Evolutionary conservation across 2,329 filamentous ascomycete genomes (phyloP), one percentile per base, ranked within the genome.

Genomic region (Paracamarosporium sp.): DNA sequence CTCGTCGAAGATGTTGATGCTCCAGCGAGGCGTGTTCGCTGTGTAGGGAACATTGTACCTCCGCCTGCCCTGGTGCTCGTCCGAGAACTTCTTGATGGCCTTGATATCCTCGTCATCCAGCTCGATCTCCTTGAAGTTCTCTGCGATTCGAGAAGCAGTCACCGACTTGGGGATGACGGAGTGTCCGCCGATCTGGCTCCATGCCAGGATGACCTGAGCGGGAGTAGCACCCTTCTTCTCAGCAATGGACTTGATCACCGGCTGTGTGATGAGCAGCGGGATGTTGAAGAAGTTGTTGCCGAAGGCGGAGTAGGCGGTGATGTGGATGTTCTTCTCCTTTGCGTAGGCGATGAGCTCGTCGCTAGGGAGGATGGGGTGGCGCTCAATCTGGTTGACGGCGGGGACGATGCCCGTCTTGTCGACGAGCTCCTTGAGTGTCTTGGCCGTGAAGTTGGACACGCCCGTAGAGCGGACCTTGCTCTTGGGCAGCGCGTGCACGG

Each of bases 201-300:
- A 97, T 69, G 92, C 85, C 66, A 97, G 84, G 59, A 96, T 83
- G 36, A 96, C 84, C 82, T 96, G 92, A 7, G 90, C 89, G 7
- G 91, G 85, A 9, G 88, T 86, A 25, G 89, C 83, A 4, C 86
- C 83, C 17, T 86, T 83, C 67, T 85, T 83, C 67, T 85, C 80
- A 24, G 90, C 90, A 64, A 56, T 90, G 87, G 68, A 86, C 83
- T 76, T 90, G 77, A 92, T 85, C 73, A 87, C 88, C 74, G 86
- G 85, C 12, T 91, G 81, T 2, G 86, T 88, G 59, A 88, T 91
- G 81, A 83, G 90, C 87, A 73, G 89, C 81, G 72, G 64, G 55
- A 81, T 78, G 52, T 77, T 56, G 67, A 81, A 81, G 59, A 81
- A 70, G 62, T 70, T 70, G 63, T 70, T 69, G 27, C 66, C 67